These are phyloP conservation scores for Neurospora sp. DNA, from an alignment of 495 filamentous ascomycete genomes.

Conservation along the genomic window DNA sequence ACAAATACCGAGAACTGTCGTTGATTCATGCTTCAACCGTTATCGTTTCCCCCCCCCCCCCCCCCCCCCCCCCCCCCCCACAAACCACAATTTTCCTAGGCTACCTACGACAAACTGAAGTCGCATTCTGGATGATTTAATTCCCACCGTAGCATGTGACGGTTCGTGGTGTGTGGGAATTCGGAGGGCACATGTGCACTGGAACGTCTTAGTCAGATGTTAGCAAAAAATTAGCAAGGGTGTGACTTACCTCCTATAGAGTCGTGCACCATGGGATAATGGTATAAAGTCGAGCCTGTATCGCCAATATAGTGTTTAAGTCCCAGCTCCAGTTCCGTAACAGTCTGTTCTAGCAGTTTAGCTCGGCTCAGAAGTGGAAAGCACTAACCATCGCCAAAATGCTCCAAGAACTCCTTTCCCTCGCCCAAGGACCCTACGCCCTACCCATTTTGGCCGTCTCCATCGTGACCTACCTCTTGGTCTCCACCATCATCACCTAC, in stretches of 20 bases:
- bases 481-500: conserved; percentile 10
- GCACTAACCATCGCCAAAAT: not conserved
- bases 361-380: not conserved
- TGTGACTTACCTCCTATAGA: not conserved
- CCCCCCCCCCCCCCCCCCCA: no score
- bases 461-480: not conserved
- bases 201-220: not conserved
- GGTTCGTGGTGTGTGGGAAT: not conserved
- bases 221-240: not conserved
- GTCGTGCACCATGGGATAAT: not conserved
- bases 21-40: not conserved
- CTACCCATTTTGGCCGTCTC: not conserved
- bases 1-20: not conserved
- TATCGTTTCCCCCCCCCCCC: not conserved
- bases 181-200: not conserved
- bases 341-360: not conserved
- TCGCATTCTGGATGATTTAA: not conserved
- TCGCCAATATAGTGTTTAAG: not conserved
- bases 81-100: not conserved
- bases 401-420: not conserved
- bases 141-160: not conserved
- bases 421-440: not conserved
- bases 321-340: not conserved
- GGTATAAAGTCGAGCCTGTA: not conserved
- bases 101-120: not conserved